Conservation (phyloP, 805 yeast genomes). For the Nakazawaea ernobii region DNA sequence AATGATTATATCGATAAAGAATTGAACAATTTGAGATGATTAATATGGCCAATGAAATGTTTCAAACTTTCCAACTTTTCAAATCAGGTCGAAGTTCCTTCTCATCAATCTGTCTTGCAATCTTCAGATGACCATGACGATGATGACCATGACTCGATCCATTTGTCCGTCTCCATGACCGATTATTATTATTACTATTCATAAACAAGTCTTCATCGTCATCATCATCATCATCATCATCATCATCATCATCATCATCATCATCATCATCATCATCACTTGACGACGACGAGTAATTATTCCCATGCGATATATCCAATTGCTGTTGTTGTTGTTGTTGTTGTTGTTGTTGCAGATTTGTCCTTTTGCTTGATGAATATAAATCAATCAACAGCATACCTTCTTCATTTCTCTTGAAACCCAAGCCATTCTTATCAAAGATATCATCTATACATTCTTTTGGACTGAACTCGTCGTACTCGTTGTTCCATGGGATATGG, state of each 20-base stretch:
- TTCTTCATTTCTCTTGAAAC: conserved; percentile 51
- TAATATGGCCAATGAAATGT: no score
- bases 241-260: not conserved
- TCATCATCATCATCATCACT: not conserved
- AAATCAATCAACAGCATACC: conserved; percentile 36
- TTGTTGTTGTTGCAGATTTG: not conserved
- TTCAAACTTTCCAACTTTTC: conserved; percentile 43
- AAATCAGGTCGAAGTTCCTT: conserved; percentile 27
- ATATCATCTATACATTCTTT: conserved; percentile 72
- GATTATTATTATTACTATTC: not conserved
- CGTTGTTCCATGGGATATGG: conserved; percentile 27
- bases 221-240: no score
- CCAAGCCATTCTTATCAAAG: conserved; percentile 57
- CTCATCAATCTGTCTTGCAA: conserved; percentile 23
- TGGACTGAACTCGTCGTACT: conserved; percentile 49
- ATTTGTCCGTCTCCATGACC: no score
- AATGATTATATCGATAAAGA: no score
- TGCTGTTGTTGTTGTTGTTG: not conserved
- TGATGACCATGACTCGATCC: no score
- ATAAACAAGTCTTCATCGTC: no score
- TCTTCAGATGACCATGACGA: no score
- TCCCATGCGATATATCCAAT: no score
- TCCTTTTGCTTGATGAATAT: conserved; percentile 8
- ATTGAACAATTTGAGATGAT: no score
- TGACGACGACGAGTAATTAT: not conserved